phyloP scores from a whole-genome alignment of 495 filamentous ascomycete species.

The Trichocladium uniseriatum region DNA sequence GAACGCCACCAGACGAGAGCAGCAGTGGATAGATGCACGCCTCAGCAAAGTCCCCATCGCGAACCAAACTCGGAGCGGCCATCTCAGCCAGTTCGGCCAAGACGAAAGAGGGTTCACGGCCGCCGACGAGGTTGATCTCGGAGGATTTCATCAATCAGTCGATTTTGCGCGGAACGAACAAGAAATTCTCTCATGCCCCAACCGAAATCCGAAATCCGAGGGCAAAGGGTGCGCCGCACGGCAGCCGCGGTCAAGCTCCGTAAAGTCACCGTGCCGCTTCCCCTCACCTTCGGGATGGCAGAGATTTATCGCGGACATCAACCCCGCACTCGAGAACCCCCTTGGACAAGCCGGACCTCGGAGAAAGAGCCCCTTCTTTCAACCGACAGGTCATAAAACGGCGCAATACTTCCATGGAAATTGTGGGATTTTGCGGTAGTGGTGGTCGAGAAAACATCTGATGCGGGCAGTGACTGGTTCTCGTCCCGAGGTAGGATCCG shows the following conservation, averaged over 20 bases:
- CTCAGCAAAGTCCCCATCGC: neutral
- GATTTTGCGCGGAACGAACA: no score
- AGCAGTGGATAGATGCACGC: conserved; percentile 1
- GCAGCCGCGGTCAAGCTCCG: conserved; percentile 15
- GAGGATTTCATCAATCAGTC: no score
- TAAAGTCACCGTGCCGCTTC: conserved; percentile 4
- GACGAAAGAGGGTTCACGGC: no score
- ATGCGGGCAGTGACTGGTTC: conserved; percentile 2
- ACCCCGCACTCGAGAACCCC: conserved; percentile 3
- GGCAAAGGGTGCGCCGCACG: neutral
- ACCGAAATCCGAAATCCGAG: no score
- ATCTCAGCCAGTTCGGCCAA: neutral
- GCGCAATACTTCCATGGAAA: neutral
- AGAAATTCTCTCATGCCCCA: no score
- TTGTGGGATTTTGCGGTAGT: neutral
- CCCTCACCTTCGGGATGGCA: neutral
- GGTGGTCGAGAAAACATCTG: neutral
- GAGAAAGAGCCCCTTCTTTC: neutral
- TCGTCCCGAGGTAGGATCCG: neutral
- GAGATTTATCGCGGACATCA: neutral
- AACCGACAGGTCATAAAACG: neutral
- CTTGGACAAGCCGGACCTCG: neutral
- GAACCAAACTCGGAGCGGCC: neutral
- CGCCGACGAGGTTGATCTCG: no score
- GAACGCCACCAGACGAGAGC: conserved; percentile 9